phyloP scores from a whole-genome alignment of 495 filamentous ascomycete species.

The Parathielavia appendiculata region DNA sequence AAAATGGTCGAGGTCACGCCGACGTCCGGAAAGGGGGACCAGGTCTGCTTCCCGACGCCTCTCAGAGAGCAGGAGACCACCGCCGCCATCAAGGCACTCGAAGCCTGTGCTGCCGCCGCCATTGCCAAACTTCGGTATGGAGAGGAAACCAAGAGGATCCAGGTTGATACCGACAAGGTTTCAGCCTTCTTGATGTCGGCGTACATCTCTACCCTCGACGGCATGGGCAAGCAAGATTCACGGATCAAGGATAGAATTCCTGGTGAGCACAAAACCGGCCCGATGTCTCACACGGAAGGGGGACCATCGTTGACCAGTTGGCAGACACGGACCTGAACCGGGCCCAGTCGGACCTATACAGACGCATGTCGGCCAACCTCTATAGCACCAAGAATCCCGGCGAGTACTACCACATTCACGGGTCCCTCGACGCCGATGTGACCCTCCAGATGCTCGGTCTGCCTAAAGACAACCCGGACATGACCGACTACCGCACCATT shows the following conservation, averaged over 20 bases:
- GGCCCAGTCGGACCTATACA: slow-evolving; percentile 68
- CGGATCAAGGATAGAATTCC: slow-evolving; percentile 57
- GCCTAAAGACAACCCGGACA: slow-evolving; percentile 53
- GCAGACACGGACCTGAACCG: slow-evolving; percentile 64
- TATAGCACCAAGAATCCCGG: slow-evolving; percentile 62
- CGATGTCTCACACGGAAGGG: slow-evolving; percentile 8
- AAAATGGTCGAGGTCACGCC: slow-evolving; percentile 30
- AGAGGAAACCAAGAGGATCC: slow-evolving; percentile 40
- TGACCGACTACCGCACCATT: slow-evolving; percentile 61
- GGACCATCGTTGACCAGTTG: slow-evolving; percentile 20
- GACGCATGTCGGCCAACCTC: slow-evolving; percentile 68
- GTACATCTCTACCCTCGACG: slow-evolving; percentile 66
- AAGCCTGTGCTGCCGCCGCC: slow-evolving; percentile 60
- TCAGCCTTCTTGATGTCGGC: slow-evolving; percentile 66
- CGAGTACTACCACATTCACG: slow-evolving; percentile 74
- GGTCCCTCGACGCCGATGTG: slow-evolving; percentile 64
- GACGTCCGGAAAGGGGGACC: slow-evolving; percentile 29
- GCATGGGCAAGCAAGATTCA: slow-evolving; percentile 59
- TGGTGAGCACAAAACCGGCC: slow-evolving; percentile 41
- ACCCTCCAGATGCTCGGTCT: slow-evolving; percentile 70
- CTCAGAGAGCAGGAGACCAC: slow-evolving; percentile 66
- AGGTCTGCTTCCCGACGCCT: slow-evolving; percentile 54
- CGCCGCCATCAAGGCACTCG: slow-evolving; percentile 63
- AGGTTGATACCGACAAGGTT: slow-evolving; percentile 58
- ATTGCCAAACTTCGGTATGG: slow-evolving; percentile 57